These are phyloP conservation scores for Acanthamoeba rhysodes DNA, from an alignment of 208 protist genomes.

Conservation along the genomic window DNA sequence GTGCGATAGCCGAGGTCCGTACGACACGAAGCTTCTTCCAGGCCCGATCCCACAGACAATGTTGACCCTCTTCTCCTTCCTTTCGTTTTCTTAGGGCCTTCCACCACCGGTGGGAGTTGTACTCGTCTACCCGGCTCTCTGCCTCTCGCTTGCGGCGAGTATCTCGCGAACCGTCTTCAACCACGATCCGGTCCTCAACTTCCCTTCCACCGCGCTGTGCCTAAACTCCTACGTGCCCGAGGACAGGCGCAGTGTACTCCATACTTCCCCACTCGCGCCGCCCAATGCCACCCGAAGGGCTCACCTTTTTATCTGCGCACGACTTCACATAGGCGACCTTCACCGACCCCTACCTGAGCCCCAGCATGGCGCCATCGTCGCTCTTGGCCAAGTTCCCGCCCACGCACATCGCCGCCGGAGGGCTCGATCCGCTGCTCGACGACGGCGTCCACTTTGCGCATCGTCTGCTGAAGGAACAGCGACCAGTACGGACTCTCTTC, in stretches of 20 bases:
- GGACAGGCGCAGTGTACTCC: neutral
- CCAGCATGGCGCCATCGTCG: neutral
- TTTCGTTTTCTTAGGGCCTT: neutral
- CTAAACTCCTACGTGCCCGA: constrained; percentile 38
- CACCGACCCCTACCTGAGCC: constrained; percentile 24
- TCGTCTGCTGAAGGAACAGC: neutral
- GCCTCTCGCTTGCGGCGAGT: neutral
- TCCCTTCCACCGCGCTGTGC: neutral
- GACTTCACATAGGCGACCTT: neutral
- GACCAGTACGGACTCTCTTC: neutral
- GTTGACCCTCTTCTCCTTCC: neutral
- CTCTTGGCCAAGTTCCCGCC: constrained; percentile 54
- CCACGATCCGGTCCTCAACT: constrained; percentile 60
- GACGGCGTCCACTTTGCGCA: constrained; percentile 10
- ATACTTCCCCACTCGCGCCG: neutral
- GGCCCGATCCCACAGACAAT: neutral
- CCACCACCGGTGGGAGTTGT: neutral
- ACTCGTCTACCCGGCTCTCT: constrained; percentile 30
- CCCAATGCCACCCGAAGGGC: neutral
- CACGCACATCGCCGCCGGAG: neutral
- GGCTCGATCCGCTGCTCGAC: constrained; percentile 33
- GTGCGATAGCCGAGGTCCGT: constrained; percentile 3
- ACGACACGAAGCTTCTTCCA: neutral
- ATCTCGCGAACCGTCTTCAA: neutral
- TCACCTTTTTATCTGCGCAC: neutral